Percentiles rank a stretch among this genome's conserved stretches.
Evolutionary conservation across 2,329 filamentous ascomycete genomes (phyloP).

Genomic region (Gliomastix tumulicola): DNA sequence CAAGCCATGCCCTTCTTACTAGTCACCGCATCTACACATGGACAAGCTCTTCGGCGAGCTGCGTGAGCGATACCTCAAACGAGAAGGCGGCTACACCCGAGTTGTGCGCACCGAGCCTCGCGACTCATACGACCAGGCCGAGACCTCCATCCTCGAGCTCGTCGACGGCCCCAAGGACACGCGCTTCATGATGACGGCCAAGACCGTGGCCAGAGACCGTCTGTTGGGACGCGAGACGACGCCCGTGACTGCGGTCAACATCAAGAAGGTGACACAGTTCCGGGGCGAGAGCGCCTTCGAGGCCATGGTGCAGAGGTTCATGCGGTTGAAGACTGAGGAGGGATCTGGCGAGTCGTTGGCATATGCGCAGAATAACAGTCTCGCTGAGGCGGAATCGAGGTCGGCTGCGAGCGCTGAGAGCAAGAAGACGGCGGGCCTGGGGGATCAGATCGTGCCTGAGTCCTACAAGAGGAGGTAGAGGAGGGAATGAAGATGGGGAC

Average conservation of each 20-base stretch:
- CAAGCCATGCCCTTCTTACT: background rate
- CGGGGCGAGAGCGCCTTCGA: conserved; percentile 64
- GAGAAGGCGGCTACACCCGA: conserved; percentile 90
- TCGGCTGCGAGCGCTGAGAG: conserved; percentile 19
- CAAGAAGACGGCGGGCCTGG: conserved; percentile 16
- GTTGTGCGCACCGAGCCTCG: conserved; percentile 87
- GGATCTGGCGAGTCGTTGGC: no score
- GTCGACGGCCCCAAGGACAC: conserved; percentile 93
- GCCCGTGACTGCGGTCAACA: conserved; percentile 69
- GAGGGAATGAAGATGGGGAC: no score
- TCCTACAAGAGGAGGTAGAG: no score
- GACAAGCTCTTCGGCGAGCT: conserved; percentile 86
- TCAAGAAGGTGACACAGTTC: conserved; percentile 79
- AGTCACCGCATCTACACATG: conserved; percentile 64
- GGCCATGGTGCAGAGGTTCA: conserved; percentile 44
- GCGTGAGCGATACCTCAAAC: conserved; percentile 66
- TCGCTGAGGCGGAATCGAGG: no score
- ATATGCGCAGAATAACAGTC: no score
- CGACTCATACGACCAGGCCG: conserved; percentile 76
- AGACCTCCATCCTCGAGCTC: conserved; percentile 85
- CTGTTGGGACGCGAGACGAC: conserved; percentile 51
- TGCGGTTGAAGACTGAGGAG: conserved; percentile 15
- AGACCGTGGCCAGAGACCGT: conserved; percentile 63
- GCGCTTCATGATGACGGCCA: conserved; percentile 89
- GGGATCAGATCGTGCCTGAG: conserved; percentile 16